Base-by-base conservation (phyloP, 2,329 filamentous ascomycete genomes). In the Aspergillus alliaceus region DNA sequence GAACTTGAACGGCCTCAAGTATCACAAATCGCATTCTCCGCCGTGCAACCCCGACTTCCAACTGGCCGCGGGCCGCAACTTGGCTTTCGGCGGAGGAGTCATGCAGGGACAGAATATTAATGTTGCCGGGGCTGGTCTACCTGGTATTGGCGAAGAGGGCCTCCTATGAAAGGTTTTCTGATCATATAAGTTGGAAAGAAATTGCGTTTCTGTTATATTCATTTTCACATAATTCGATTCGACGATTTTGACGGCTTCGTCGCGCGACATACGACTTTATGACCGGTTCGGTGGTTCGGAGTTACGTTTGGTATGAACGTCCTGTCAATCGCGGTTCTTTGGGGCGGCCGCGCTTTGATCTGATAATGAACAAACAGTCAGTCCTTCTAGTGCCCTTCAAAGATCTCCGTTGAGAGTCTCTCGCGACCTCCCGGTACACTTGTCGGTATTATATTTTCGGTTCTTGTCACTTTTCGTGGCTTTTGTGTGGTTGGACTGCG, bases 1-100 rank as follows among this genome's bases (percentile, higher is more conserved):
- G 86, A 99, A 99, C 72, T 77, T 99, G 59, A 99, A 99, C 76
- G 95, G 95, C 6, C 84, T 99, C 61, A 99, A 99, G 86, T 99
- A 99, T 72, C 86, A 89, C 78, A 91, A 90, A 75, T 86, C 88
- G 61, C 89, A 97, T 74, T 95, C 91, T 12, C 89, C 91, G 24
- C 89, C 90, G 53, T 97, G 93, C 79, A 96, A 96, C 69, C 91
- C 92, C 0, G 92, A 96, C 60, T 85, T 89, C 62, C 84, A 86
- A 68, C 72, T 85, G 53, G 79, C 80, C 58, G 82, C 66, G 53
- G 71, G 71, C 50, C 73, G 74, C 57, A 72, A 70, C 56, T 54
- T 77, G 51, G 72, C 69, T 50, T 69, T 74, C 20, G 73, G 73
- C 15, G 74, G 74, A 39, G 75, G 76, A 47, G 75, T 78, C 49